Base-by-base conservation (phyloP, 192 early-diverging fungal species). In the Coemansia erecta region DNA sequence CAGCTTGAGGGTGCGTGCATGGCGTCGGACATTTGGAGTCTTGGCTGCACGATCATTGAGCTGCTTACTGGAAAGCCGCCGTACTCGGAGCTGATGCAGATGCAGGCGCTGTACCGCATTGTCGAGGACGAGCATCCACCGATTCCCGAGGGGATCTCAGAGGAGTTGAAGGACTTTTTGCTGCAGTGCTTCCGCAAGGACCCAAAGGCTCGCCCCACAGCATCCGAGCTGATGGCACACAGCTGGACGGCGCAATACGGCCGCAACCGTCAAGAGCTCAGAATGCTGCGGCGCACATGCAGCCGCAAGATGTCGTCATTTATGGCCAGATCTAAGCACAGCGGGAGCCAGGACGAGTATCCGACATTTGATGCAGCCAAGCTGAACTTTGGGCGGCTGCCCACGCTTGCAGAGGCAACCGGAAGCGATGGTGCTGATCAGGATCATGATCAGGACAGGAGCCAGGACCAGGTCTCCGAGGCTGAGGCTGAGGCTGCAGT, bases 31-130 rank as follows among this genome's bases (percentile, higher is more conserved):
- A 94, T 98, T 21, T 98, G 96, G 92, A 92, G 90, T 57, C 75
- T 98, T 18, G 96, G 96, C 33, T 97, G 94, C 64, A 98, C 96
- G 0, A 67, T 94, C 15, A 85, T 98, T 46, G 96, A 98, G 71
- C 74, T 98, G 63, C 70, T 96, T 35, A 93, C 94, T 8, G 96
- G 96, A 35, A 86, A 89, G 48, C 96, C 96, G 19, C 96, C 94
- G 3, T 98, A 96, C 71, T 81, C 86, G 15, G 85, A 87, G 8
- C 57, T 95, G 46, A 84, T 92, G 43, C 83, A 91, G 15, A 92
- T 97, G 92, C 85, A 93, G 4, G 90, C 93, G 7, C 81, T 98
- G 17, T 98, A 94, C 75, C 87, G 89, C 59, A 97, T 98, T 63
- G 96, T 96, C 6, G 94, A 93, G 64, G 92, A 92, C 62, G 90